Conservation (phyloP, 2,329 filamentous ascomycete species). For the Raffaelea deltoideospora region DNA sequence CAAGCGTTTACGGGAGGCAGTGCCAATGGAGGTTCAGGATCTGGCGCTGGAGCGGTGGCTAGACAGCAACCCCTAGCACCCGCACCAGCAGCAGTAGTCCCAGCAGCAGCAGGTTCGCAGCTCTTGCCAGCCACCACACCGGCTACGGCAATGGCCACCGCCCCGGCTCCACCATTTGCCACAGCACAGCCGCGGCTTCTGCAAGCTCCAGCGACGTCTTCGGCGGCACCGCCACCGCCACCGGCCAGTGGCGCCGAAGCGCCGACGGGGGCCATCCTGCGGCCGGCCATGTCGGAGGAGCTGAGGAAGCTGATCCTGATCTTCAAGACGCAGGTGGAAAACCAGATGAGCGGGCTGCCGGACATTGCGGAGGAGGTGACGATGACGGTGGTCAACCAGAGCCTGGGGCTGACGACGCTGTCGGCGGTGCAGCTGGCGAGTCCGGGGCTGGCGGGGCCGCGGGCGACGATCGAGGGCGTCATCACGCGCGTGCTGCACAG, state of each 20-base stretch:
- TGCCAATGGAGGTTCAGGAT: too few relatives aligned
- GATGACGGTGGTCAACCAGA: conserved; percentile 37
- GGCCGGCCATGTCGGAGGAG: conserved; percentile 26
- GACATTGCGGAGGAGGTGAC: conserved; percentile 29
- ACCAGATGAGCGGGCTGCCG: conserved; percentile 24
- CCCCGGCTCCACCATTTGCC: background rate
- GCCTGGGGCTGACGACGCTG: conserved; percentile 29
- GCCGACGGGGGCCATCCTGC: too few relatives aligned
- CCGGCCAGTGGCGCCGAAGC: background rate
- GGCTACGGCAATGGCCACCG: too few relatives aligned
- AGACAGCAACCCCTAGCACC: background rate
- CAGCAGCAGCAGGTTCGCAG: too few relatives aligned
- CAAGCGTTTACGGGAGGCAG: too few relatives aligned
- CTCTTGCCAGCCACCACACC: too few relatives aligned
- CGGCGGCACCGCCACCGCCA: background rate
- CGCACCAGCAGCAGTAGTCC: background rate
- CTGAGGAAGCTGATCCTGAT: conserved; percentile 26
- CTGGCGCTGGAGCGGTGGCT: background rate
- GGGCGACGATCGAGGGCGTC: conserved; percentile 26
- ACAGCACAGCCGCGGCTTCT: background rate
- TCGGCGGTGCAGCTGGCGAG: conserved; percentile 16
- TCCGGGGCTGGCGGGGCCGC: background rate
- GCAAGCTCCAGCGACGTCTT: background rate
- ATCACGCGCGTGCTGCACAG: conserved; percentile 26
- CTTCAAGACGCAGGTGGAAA: conserved; percentile 31